Conservation (phyloP, 257 asterid species). For the Capsicum pubescens region DNA sequence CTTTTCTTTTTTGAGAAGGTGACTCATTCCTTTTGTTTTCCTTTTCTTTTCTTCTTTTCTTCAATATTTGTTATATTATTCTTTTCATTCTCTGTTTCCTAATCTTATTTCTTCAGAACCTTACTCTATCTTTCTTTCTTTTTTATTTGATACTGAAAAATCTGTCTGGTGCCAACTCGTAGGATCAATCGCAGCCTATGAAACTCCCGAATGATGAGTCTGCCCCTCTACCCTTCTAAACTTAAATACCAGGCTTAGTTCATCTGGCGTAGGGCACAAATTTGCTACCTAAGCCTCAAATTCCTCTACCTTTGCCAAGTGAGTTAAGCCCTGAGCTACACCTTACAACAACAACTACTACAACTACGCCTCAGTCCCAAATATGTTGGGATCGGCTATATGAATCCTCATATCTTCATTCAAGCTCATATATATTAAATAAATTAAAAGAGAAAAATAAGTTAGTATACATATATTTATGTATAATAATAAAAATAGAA, state of each 20-base stretch:
- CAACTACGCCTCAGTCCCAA: no score
- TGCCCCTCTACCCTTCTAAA: neutral
- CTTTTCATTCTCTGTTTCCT: neutral
- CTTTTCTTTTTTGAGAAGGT: constrained; percentile 13
- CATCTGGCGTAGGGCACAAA: neutral
- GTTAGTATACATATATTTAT: no score
- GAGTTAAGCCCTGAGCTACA: neutral
- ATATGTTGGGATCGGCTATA: no score
- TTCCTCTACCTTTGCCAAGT: neutral
- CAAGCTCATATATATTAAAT: no score
- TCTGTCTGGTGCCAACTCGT: neutral
- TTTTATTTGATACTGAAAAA: neutral
- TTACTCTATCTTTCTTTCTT: neutral
- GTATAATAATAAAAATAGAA: no score
- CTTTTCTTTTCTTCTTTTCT: constrained; percentile 5
- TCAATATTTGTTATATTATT: neutral
- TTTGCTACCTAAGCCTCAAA: constrained; percentile 7
- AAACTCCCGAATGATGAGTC: neutral
- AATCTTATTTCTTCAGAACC: neutral
- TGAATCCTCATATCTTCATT: no score
- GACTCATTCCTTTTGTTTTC: neutral
- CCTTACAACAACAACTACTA: neutral
- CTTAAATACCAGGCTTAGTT: neutral
- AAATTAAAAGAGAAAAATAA: no score
- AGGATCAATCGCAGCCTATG: neutral